These are phyloP conservation scores for Cornus florida DNA, from an alignment of 148 eudicot species.

Conservation along the genomic window DNA sequence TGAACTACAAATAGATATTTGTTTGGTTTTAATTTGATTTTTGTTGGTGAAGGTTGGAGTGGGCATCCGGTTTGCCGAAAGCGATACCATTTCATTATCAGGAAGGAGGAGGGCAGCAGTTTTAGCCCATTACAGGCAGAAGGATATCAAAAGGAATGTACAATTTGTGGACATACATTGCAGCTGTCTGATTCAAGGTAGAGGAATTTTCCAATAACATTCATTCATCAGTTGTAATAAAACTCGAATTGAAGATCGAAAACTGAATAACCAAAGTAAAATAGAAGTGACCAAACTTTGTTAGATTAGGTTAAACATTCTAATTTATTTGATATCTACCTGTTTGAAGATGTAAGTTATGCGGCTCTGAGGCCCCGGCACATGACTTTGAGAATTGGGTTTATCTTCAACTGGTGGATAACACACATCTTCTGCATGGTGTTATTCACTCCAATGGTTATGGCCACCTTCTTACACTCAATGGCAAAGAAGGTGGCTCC, in stretches of 20 bases:
- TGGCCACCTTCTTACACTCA: constrained; percentile 4
- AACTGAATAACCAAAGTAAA: background rate
- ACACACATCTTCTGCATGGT: background rate
- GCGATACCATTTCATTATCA: constrained; percentile 45
- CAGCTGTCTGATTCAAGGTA: background rate
- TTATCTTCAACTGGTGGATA: background rate
- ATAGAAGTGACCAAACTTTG: no score
- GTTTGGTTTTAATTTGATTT: background rate
- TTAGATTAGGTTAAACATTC: no score
- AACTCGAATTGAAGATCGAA: background rate
- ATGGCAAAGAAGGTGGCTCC: constrained; percentile 12
- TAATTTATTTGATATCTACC: no score
- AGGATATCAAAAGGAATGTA: background rate
- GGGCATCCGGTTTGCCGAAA: constrained; percentile 37
- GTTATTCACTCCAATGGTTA: constrained; percentile 9
- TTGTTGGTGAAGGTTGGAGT: constrained; percentile 35
- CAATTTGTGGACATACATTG: background rate
- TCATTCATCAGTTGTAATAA: no score
- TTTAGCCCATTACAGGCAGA: background rate
- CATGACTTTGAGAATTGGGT: background rate
- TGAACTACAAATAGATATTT: no score
- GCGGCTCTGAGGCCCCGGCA: background rate
- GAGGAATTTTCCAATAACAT: no score
- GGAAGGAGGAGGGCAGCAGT: constrained; percentile 17
- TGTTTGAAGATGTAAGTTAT: background rate